phyloP scores from a whole-genome alignment of 331 rosid species.

The Quercus lobata region DNA sequence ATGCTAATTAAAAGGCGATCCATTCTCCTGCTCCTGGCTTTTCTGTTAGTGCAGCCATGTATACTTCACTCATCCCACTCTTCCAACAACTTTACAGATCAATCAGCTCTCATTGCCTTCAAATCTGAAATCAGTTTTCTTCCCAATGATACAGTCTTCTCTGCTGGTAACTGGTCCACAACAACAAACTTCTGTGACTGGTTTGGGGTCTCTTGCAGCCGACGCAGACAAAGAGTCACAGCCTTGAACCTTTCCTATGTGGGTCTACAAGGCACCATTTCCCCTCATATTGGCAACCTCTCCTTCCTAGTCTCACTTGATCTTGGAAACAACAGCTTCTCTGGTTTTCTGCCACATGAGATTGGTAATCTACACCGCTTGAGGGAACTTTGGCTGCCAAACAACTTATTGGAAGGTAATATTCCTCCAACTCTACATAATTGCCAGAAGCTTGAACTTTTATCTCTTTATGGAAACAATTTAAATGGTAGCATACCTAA shows the following conservation, averaged over 20 bases:
- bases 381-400: accelerated
- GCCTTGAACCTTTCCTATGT: neutral
- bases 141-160: neutral
- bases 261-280: neutral
- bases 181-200: neutral
- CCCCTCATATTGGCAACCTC: constrained; percentile 4
- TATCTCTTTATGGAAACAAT: neutral
- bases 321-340: neutral
- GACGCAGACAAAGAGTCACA: neutral
- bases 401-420: neutral
- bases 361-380: neutral
- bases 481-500: constrained; percentile 15
- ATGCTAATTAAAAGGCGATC: neutral
- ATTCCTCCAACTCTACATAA: neutral
- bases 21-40: neutral
- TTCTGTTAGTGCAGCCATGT: neutral
- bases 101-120: neutral
- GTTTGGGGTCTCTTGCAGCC: neutral
- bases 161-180: constrained; percentile 7
- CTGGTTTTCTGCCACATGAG: neutral
- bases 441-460: neutral
- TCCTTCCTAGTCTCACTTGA: neutral
- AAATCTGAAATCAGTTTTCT: neutral
- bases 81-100: neutral
- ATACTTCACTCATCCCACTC: neutral